Evolutionary conservation across 805 yeast species (phyloP), one percentile per base, ranked within the genome.

Genomic region (Wickerhamomyces bovis): DNA sequence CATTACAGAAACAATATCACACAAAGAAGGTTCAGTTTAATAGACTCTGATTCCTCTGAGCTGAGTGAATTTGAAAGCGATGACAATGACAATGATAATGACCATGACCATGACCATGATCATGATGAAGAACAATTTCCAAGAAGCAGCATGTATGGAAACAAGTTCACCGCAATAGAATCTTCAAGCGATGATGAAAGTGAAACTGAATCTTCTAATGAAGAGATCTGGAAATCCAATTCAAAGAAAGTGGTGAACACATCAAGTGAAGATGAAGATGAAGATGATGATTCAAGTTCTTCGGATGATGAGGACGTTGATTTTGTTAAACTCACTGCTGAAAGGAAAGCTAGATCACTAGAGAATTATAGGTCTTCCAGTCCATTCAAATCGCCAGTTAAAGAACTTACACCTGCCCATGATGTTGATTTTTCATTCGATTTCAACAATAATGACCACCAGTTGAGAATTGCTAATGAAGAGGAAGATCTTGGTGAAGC

Each of bases 291-390:
- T 31, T 72, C 71, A 19, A 69, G 71, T 33, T 76, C 81, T 11
- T 78, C 83, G 0, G 83, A 78, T 54, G 88, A 81, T 53, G 81
- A 80, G 33, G 81, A 79, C 53, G 80, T 84, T 3, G 92, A 85
- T 64, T 83, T 82, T 61, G 86, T 85, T 15, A 78, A 77, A 60
- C 65, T 85, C 50, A 85, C 86, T 31, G 85, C 83, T 10, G 84
- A 83, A 60, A 71, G 80, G 51, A 79, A 83, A 64, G 78, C 78
- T 35, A 73, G 67, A 49, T 72, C 80, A 1, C 67, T 77, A 71
- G 75, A 76, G 51, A n/a, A n/a, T n/a, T 53, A 57, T 53, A 68
- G 68, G 60, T 60, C 64, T 18, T 51, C 64, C 43, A 57, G 69
- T 39, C 65, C 70, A 7, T 55, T 64, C 44, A 53, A 57, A 44